Conservation (phyloP, 257 asterid species). For the Paraleonurus japonicus region DNA sequence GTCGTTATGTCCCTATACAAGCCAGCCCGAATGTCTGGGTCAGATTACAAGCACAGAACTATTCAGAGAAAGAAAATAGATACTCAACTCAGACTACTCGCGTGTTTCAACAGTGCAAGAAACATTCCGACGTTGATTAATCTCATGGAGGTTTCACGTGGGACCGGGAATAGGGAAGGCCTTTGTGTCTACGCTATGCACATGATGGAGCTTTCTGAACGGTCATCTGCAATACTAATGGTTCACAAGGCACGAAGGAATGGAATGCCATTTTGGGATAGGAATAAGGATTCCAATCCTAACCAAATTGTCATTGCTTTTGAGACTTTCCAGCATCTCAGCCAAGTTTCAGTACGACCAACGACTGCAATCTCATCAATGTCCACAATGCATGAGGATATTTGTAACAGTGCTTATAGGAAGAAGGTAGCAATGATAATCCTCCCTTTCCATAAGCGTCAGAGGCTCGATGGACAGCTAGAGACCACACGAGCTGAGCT, state of each 20-base stretch:
- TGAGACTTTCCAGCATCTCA: constrained; percentile 44
- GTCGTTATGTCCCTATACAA: constrained; percentile 35
- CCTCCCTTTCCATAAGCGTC: constrained; percentile 47
- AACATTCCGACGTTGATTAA: constrained; percentile 45
- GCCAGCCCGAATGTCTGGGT: constrained; percentile 39
- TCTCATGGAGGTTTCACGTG: constrained; percentile 52
- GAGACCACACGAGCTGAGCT: constrained; percentile 42
- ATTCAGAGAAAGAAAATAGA: constrained; percentile 34
- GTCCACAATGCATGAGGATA: constrained; percentile 46
- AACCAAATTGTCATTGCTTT: constrained; percentile 44
- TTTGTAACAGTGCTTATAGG: constrained; percentile 35
- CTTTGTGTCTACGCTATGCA: constrained; percentile 56
- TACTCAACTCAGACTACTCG: constrained; percentile 36
- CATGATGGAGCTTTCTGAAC: constrained; percentile 51
- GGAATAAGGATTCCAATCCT: constrained; percentile 18
- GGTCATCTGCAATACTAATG: constrained; percentile 49
- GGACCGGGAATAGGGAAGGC: constrained; percentile 36
- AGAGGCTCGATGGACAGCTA: constrained; percentile 35
- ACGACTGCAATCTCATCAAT: constrained; percentile 45
- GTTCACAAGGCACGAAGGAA: constrained; percentile 50
- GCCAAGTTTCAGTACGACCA: constrained; percentile 42
- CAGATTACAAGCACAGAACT: constrained; percentile 36
- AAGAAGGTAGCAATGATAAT: constrained; percentile 41
- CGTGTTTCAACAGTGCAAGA: constrained; percentile 47
- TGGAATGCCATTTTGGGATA: constrained; percentile 50